These are phyloP conservation scores for Phialemoniopsis sp. DNA, from an alignment of 2,329 filamentous ascomycete genomes.

Conservation along the genomic window DNA sequence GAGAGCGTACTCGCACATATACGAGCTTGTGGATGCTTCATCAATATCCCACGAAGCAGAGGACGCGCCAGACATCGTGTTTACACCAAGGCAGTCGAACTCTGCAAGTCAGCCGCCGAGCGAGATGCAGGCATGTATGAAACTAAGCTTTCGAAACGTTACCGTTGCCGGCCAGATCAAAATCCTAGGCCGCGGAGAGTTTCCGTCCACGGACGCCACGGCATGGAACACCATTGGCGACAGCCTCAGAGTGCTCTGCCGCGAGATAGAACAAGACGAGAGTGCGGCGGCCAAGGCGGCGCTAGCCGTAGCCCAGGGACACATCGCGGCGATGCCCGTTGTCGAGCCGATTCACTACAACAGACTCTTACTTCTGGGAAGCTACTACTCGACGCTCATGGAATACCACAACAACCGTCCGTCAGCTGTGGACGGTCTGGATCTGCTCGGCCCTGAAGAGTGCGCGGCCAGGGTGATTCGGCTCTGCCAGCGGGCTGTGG, in stretches of 20 bases:
- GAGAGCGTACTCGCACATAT: slow-evolving; percentile 5
- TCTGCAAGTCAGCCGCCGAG: background rate
- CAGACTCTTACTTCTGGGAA: slow-evolving; percentile 3
- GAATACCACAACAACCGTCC: slow-evolving; percentile 1
- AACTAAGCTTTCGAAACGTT: slow-evolving; percentile 5
- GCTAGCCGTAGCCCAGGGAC: slow-evolving; percentile 2
- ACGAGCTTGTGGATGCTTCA: slow-evolving; percentile 5
- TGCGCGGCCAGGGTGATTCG: slow-evolving; percentile 5
- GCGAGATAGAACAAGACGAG: slow-evolving; percentile 3
- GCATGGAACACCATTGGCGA: slow-evolving; percentile 1
- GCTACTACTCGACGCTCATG: slow-evolving; percentile 5
- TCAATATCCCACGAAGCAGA: slow-evolving; percentile 1
- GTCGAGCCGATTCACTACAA: slow-evolving; percentile 6
- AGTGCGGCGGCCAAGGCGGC: slow-evolving; percentile 3
- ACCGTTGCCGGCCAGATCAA: slow-evolving; percentile 7
- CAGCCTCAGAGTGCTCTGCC: slow-evolving; percentile 1
- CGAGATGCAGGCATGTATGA: slow-evolving; percentile 8
- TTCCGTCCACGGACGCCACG: background rate
- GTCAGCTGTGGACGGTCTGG: background rate
- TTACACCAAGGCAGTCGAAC: slow-evolving; percentile 1
- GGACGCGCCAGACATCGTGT: slow-evolving; percentile 2
- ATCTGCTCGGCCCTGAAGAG: slow-evolving; percentile 1
- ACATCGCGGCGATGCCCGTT: slow-evolving; percentile 4
- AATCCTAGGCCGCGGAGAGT: slow-evolving; percentile 3
- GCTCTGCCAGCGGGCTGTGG: slow-evolving; percentile 3